A percentile compares a stretch with the other conserved stretches of the same genome.
Evolutionary conservation across 2,329 filamentous ascomycete species (phyloP).

Genomic region (Nothopassalora personata): DNA sequence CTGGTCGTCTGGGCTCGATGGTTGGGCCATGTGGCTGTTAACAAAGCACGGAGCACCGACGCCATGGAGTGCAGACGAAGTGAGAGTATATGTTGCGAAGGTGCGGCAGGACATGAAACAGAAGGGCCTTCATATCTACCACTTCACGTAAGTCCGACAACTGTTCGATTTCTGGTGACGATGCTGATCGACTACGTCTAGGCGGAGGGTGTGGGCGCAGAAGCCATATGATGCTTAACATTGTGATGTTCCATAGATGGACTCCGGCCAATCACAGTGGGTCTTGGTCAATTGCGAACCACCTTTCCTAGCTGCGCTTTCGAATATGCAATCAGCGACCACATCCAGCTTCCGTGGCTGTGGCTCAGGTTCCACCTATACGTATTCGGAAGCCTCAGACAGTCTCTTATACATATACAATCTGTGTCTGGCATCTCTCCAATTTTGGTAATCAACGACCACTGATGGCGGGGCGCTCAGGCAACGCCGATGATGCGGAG

Average conservation of each 20-base stretch:
- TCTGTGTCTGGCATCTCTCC: too few species aligned
- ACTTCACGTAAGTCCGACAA: slow-evolving; percentile 9
- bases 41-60: slow-evolving; percentile 28
- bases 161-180: background rate
- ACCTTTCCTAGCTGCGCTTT: background rate
- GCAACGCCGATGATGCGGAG: background rate
- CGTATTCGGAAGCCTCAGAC: background rate
- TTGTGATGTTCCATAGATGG: background rate
- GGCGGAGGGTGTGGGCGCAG: slow-evolving; percentile 12
- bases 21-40: slow-evolving; percentile 37
- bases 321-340: background rate
- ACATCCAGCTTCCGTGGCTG: background rate
- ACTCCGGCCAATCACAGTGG: background rate
- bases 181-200: background rate
- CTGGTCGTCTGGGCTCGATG: slow-evolving; percentile 37
- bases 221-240: slow-evolving; percentile 3
- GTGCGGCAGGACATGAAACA: slow-evolving; percentile 31
- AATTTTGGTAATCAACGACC: background rate
- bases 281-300: background rate
- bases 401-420: background rate
- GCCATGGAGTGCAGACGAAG: slow-evolving; percentile 40
- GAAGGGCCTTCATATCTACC: slow-evolving; percentile 11
- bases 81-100: slow-evolving; percentile 40
- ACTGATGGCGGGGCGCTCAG: background rate
- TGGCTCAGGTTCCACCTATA: background rate